Evolutionary conservation across 1,139 yeast species (phyloP).

Genomic region (Suhomyces yuchorum): DNA sequence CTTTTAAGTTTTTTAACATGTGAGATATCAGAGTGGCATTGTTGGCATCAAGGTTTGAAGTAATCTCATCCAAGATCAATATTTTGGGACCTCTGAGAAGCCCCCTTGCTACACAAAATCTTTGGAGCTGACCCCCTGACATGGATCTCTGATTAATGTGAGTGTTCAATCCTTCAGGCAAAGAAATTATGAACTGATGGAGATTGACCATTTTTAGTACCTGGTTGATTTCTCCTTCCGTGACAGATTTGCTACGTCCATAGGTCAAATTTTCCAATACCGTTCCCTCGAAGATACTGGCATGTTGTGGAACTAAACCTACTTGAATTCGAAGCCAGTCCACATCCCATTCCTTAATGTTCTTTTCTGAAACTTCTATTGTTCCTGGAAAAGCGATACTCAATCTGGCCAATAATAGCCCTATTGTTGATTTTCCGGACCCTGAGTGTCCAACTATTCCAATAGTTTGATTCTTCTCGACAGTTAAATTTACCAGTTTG

Average conservation of each 20-base stretch:
- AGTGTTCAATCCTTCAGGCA: conserved; percentile 62
- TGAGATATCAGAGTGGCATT: conserved; percentile 45
- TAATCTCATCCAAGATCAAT: conserved; percentile 75
- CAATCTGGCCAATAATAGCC: conserved; percentile 55
- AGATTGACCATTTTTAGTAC: conserved; percentile 52
- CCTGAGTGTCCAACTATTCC: conserved; percentile 80
- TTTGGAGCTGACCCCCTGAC: conserved; percentile 82
- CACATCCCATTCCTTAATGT: conserved; percentile 48
- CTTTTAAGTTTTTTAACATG: conserved; percentile 39
- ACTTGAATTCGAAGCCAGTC: conserved; percentile 54
- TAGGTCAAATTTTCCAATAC: conserved; percentile 66
- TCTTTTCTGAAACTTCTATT: conserved; percentile 40
- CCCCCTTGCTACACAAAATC: conserved; percentile 77
- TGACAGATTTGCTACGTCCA: conserved; percentile 44
- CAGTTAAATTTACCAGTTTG: conserved; percentile 38
- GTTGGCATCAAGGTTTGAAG: conserved; percentile 72
- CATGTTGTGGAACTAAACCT: conserved; percentile 68
- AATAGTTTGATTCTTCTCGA: conserved; percentile 51
- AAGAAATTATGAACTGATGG: conserved; percentile 48
- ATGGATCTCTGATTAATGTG: conserved; percentile 56
- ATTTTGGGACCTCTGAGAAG: conserved; percentile 62
- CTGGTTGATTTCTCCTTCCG: conserved; percentile 29
- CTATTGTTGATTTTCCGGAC: conserved; percentile 75
- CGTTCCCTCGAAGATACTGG: conserved; percentile 66
- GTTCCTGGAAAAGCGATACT: conserved; percentile 40